Conservation (phyloP, 2,329 filamentous ascomycete species). For the Penicillium concentricum region DNA sequence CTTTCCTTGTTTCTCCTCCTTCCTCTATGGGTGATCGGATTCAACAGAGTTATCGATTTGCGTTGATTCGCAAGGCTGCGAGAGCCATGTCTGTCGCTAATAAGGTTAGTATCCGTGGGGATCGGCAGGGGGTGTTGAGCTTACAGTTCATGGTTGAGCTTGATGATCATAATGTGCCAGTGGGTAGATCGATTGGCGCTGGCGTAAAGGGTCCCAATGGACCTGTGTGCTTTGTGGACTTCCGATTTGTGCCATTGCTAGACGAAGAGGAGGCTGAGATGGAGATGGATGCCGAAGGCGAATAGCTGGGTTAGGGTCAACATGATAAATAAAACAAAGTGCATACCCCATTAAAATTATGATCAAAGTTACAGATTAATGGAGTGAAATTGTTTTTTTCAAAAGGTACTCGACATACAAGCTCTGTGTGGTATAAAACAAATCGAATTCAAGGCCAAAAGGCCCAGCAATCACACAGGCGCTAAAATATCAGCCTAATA, state of each 20-base stretch:
- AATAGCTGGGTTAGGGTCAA: slow-evolving; percentile 3
- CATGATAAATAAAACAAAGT: neutral
- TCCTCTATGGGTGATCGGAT: slow-evolving; percentile 59
- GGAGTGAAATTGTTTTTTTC: neutral
- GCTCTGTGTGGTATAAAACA: neutral
- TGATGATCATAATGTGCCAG: slow-evolving; percentile 54
- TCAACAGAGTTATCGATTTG: slow-evolving; percentile 81
- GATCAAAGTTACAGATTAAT: neutral
- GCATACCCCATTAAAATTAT: neutral
- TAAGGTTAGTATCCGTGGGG: slow-evolving; percentile 88
- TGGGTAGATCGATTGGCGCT: slow-evolving; percentile 22
- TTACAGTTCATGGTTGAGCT: slow-evolving; percentile 95
- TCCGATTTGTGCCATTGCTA: slow-evolving; percentile 47
- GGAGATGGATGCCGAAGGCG: slow-evolving; percentile 14
- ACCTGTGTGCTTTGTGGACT: slow-evolving; percentile 48
- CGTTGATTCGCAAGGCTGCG: slow-evolving; percentile 77
- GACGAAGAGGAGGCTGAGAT: slow-evolving; percentile 41
- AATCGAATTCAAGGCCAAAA: neutral
- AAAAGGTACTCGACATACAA: neutral
- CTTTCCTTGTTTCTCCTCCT: slow-evolving; percentile 57
- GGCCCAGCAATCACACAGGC: neutral
- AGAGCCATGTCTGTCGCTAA: slow-evolving; percentile 91
- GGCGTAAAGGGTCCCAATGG: slow-evolving; percentile 24
- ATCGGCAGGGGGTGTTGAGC: slow-evolving; percentile 85
- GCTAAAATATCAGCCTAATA: neutral